Base-by-base conservation (phyloP, 352 stramenopile genomes). In the Globisporangium ultimum region DNA sequence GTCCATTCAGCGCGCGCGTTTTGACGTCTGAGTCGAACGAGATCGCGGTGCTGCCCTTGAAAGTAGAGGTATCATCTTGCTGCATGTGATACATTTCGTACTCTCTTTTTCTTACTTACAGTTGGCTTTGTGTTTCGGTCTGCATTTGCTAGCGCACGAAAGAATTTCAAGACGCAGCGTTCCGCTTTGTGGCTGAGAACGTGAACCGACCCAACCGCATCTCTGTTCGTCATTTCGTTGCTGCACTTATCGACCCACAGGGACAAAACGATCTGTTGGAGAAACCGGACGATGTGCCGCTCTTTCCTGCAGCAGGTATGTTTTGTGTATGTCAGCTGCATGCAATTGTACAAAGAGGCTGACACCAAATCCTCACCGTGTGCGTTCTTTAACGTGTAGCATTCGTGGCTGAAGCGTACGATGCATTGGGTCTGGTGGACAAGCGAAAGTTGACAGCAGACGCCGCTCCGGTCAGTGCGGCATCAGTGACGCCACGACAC, bases 21-120 rank as follows among this genome's bases (percentile, higher is more conserved):
- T 58, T 95, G 32, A 79, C 73, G 42, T 93, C 81, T 46, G 68
- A 87, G 71, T 74, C 80, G 20, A 70, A 61, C 17, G 86, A 95
- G 61, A 95, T 95, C 67, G 79, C 84, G 14, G 79, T 93, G 40
- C 61, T 95, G 60, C 80, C 78, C 21, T 67, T 94, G 38, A 88
- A 87, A 57, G 58, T 75, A 0, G 58, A 83, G 65, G 70, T 84
- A 54, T 1, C 6, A 1, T 45, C 2, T 15, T 45, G 13, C 40
- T 45, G 42, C 36, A 13, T 6, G 32, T 11, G 3, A 17, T 28
- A 17, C 36, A 36, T 50, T 11, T 22, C 11, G 38, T 41, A 47
- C 1, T 20, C 5, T 20, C 20, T 9, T 24, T 18, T 5, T 28
- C 24, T 28, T 36, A 36, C 8, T 36, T 32, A 10, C 3, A 36